Base-by-base conservation (phyloP, 2,329 filamentous ascomycete species). In the Penicillium sp. region DNA sequence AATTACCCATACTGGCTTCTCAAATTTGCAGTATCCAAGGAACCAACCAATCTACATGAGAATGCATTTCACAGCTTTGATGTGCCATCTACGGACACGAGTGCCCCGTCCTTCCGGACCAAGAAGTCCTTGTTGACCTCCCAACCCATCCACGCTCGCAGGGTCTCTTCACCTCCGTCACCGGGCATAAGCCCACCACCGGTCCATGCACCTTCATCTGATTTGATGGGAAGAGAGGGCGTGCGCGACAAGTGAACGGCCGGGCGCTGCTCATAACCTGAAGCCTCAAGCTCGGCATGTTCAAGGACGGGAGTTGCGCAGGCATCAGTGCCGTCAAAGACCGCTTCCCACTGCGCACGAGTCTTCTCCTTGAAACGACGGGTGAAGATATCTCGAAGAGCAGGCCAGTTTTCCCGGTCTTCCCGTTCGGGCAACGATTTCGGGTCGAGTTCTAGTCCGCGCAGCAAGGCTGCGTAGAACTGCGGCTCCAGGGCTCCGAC, bases 241-340 rank as follows among this genome's bases (percentile, higher is more conserved):
- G 87, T 89, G 20, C 74, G 76, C 29, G 75, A 77, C 60, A 96
- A 68, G 28, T 62, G 71, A 22, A 77, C 73, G 7, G 70, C 64
- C 5, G 69, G 64, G 14, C 72, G 60, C 46, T 74, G 73, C 26
- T 75, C 70, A 51, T 68, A 82, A 0, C 76, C 77, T 16, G 65
- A 70, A n/a, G 65, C 54, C 60, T 88, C 80, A 35, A 95, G 73
- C 69, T 95, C 89, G 0, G 57, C 61, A 55, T 89, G 87, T 27
- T 82, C 83, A 34, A 95, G 72, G 1, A 97, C 87, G 0, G 91
- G 91, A n/a, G 87, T 89, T 53, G 86, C 89, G 67, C 91, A 97
- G 1, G 91, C 91, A 70, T 97, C 91, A 0, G 87, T 93, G 9
- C 86, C 87, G 64, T 95, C 87, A 64, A 96, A 97, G 5, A 95